Conservation (phyloP, 805 yeast genomes). For the Starmera amethionina region DNA sequence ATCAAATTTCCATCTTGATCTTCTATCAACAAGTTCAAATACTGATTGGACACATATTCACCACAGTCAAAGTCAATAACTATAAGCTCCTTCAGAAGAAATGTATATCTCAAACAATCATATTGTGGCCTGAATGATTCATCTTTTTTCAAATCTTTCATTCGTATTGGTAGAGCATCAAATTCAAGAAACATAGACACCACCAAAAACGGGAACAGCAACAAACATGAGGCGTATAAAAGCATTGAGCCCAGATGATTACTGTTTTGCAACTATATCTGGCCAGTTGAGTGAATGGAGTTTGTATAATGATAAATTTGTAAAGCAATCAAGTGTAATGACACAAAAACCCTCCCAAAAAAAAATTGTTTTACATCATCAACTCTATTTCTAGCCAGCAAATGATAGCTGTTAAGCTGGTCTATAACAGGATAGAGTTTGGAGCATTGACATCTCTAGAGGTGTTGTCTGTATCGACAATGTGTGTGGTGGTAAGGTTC, state of each 20-base stretch:
- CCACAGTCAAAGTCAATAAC: background rate
- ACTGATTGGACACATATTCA: constrained; percentile 2
- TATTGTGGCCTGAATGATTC: background rate
- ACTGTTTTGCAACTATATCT: background rate
- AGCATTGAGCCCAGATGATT: background rate
- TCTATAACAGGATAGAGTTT: constrained; percentile 21
- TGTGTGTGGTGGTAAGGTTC: background rate
- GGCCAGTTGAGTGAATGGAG: no score
- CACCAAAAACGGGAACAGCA: background rate
- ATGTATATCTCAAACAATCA: background rate
- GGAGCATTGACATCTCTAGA: constrained; percentile 26
- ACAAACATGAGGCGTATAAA: background rate
- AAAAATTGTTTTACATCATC: no score
- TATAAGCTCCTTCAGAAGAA: background rate
- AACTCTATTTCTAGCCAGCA: no score
- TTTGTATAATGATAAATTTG: no score
- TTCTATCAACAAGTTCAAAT: constrained; percentile 2
- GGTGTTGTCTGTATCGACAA: constrained; percentile 27
- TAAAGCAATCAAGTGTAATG: no score
- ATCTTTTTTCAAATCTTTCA: background rate
- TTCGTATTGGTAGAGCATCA: background rate
- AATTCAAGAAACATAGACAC: background rate
- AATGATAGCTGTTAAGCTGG: background rate
- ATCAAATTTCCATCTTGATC: constrained; percentile 7
- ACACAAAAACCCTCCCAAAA: no score